Conservation (phyloP, 148 eudicot species). For the Talinum fruticosum region DNA sequence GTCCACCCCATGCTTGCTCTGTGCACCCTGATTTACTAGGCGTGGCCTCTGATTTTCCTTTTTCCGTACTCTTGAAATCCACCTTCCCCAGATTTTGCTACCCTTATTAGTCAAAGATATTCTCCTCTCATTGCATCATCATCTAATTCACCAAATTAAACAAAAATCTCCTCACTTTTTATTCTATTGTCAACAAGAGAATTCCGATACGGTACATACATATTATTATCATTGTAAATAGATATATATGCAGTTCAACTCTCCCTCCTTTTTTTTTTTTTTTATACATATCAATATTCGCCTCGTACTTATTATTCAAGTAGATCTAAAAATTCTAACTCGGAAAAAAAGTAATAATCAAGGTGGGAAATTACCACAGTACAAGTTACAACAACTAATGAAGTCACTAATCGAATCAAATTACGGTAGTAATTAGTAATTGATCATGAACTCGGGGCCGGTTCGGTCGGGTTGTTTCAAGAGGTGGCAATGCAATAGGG, state of each 20-base stretch:
- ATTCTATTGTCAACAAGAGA: no score
- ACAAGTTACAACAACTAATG: neutral
- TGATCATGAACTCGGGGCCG: neutral
- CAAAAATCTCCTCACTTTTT: no score
- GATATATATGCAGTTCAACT: neutral
- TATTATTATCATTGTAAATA: no score
- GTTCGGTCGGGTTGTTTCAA: slow-evolving; percentile 21
- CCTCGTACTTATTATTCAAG: neutral
- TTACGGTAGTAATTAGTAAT: neutral
- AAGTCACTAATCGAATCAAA: neutral
- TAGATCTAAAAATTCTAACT: neutral
- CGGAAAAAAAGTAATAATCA: neutral
- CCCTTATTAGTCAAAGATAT: neutral
- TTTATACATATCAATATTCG: neutral
- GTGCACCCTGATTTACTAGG: slow-evolving; percentile 7
- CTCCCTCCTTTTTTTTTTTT: neutral
- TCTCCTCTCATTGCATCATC: neutral
- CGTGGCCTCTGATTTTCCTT: neutral
- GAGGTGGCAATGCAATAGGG: slow-evolving; percentile 77
- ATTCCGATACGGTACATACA: no score
- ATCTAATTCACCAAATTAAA: no score
- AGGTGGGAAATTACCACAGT: neutral
- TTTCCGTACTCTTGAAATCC: neutral
- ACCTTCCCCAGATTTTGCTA: neutral
- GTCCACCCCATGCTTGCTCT: slow-evolving; percentile 24